These are phyloP conservation scores for Carex myosuroides DNA, from an alignment of 176 grass and related monocot genomes.

Conservation along the genomic window DNA sequence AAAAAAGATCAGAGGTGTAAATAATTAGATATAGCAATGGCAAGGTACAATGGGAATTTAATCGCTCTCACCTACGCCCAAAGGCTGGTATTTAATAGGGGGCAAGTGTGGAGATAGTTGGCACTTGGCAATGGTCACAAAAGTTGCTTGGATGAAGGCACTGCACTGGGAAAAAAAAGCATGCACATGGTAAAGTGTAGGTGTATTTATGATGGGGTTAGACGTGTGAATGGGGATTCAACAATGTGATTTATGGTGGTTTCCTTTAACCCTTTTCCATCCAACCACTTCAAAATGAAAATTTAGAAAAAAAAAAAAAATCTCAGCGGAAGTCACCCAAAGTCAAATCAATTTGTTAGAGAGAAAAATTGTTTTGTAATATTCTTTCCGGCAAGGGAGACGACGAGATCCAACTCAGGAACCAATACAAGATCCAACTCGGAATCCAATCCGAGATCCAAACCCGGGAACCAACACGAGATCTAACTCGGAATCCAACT, in stretches of 20 bases:
- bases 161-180: not conserved
- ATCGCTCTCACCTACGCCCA: slow-evolving; percentile 18
- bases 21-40: not conserved
- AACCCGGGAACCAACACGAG: too few species aligned
- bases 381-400: not conserved
- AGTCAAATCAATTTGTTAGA: not conserved
- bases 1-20: not conserved
- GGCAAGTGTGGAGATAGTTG: slow-evolving; percentile 11
- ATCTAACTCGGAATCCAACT: too few species aligned
- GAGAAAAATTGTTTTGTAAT: not conserved
- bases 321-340: not conserved
- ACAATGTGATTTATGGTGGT: not conserved
- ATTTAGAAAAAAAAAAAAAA: not conserved
- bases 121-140: slow-evolving; percentile 21
- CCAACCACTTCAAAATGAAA: not conserved
- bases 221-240: slow-evolving; percentile 12
- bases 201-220: slow-evolving; percentile 22
- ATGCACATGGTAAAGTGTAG: slow-evolving; percentile 19
- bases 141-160: slow-evolving; percentile 7
- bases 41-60: slow-evolving; percentile 18
- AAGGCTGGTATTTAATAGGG: slow-evolving; percentile 20
- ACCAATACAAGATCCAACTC: too few species aligned
- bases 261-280: not conserved
- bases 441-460: too few species aligned
- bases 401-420: too few species aligned